Percentiles rank a stretch among this genome's conserved stretches.
Conservation (phyloP, 345 rosid genomes). For the Salix brachista region DNA sequence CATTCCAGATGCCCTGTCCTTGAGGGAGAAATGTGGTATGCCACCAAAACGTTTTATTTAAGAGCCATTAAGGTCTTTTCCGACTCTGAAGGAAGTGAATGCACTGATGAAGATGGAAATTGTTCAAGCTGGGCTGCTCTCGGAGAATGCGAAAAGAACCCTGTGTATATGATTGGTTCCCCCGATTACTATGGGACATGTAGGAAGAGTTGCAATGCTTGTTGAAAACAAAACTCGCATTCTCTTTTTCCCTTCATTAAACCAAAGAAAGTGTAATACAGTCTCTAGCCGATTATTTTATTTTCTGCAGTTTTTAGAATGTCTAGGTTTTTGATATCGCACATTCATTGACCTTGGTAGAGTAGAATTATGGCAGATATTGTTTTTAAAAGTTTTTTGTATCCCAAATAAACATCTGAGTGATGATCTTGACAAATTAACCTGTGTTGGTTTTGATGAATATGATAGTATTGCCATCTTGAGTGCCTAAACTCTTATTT, state of each 20-base stretch:
- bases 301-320: neutral
- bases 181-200: constrained; percentile 89
- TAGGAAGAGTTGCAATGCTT: constrained; percentile 77
- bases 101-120: constrained; percentile 70
- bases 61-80: constrained; percentile 27
- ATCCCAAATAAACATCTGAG: no score
- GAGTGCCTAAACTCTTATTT: no score
- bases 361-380: no score
- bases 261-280: neutral
- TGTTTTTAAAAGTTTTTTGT: no score
- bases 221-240: constrained; percentile 23
- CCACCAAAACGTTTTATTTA: constrained; percentile 50
- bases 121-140: constrained; percentile 71
- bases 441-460: no score
- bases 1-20: constrained; percentile 77
- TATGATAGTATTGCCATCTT: no score
- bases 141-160: constrained; percentile 83
- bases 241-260: neutral
- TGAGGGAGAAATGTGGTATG: constrained; percentile 69
- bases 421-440: no score
- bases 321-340: neutral
- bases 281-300: neutral
- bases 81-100: constrained; percentile 35
- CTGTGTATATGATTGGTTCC: constrained; percentile 83
- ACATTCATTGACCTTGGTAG: neutral